Evolutionary conservation across 2,329 filamentous ascomycete species (phyloP), one percentile per base, ranked within the genome.

Genomic region (Cercospora sesami): DNA sequence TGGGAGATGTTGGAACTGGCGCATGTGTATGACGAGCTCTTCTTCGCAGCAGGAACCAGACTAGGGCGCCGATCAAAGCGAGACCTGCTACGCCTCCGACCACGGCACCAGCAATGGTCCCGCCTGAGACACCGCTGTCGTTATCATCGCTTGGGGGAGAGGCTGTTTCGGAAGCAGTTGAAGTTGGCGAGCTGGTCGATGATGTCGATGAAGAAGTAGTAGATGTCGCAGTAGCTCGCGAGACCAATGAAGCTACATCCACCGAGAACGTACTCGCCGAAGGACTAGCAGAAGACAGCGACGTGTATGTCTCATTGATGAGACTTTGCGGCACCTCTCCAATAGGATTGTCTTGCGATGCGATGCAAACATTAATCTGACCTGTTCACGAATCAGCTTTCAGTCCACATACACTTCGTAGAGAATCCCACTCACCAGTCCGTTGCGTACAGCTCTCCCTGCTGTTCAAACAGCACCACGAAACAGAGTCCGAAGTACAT

Each of bases 41-140:
- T 67, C 62, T 65, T 7, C 71, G 60, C 12, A 64, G 26, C 26
- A 72, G 45, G 62, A 71, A 68, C 67, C 67, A 69, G 3, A 63
- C 31, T 5, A 67, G 28, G 1, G 26, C 65, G n/a, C 28, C 62
- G 23, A 72, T 60, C 33, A 69, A 33, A n/a, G 71, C 66, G 9
- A 73, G 36, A 5, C 55, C 70, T 5, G 63, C 78, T 8, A 79
- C 72, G 9, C 75, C 75, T 31, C 78, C 79, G 4, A 77, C 74
- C 4, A 77, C 79, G 45, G 79, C 78, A 10, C 78, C 80, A n/a
- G 75, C 79, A 45, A 76, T 73, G 8, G 77, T 77, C 21, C 78
- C 79, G 7, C 33, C 59, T 5, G 33, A 55, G 21, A 48, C 30
- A 1, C 28, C 9, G 9, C n/a, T 57, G 16, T 53, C 31, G 28